Percentiles rank a stretch among this genome's conserved stretches.
Evolutionary conservation across 2,329 filamentous ascomycete genomes (phyloP).

Genomic region (Xylariaceae sp.): DNA sequence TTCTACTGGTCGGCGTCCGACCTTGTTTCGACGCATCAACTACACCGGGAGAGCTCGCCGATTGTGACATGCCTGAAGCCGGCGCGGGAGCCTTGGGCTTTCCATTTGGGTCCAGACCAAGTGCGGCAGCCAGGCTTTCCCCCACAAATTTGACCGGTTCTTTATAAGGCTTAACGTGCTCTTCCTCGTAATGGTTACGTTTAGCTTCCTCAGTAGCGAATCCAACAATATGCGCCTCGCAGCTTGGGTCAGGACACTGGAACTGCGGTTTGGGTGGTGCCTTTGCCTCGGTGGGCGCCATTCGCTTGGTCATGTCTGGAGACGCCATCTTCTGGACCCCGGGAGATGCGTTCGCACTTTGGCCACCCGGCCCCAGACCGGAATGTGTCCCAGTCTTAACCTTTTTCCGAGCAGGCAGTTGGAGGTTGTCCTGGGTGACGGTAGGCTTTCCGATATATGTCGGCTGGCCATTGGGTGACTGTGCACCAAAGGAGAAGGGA

Average conservation of each 20-base stretch:
- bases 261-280: conserved; percentile 47
- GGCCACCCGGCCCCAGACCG: conserved; percentile 43
- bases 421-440: conserved; percentile 56
- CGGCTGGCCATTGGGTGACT: conserved; percentile 63
- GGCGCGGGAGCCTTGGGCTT: conserved; percentile 42
- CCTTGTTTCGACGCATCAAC: conserved; percentile 50
- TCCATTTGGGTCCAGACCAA: conserved; percentile 58
- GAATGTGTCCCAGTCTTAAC: conserved; percentile 48
- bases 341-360: conserved; percentile 49
- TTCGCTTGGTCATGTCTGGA: conserved; percentile 47
- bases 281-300: conserved; percentile 35
- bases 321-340: conserved; percentile 52
- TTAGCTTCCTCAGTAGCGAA: conserved; percentile 59
- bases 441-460: conserved; percentile 55
- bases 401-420: conserved; percentile 61
- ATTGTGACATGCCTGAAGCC: conserved; percentile 26
- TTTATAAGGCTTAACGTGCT: conserved; percentile 59
- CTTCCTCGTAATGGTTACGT: conserved; percentile 58
- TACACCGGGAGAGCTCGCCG: conserved; percentile 42
- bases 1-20: conserved; percentile 47
- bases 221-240: conserved; percentile 52
- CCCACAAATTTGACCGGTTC: conserved; percentile 57
- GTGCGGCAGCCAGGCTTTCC: conserved; percentile 51
- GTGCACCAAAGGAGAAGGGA: conserved; percentile 57
- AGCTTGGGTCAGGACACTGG: conserved; percentile 57